Conservation (phyloP, 108 stramenopile genomes). For the Pelagomonas calceolata region DNA sequence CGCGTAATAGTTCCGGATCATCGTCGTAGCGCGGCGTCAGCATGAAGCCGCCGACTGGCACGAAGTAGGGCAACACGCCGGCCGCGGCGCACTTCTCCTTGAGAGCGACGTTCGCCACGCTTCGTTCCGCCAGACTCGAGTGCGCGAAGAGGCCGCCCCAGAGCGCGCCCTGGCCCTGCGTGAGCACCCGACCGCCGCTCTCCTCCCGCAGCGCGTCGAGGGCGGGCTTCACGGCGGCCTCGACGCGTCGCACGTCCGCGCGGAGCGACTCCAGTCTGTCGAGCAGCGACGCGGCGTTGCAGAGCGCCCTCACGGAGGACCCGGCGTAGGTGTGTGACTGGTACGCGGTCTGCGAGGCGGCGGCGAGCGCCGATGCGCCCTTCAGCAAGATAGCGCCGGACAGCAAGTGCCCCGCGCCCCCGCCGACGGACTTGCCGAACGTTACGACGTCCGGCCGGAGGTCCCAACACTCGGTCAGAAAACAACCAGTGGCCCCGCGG, state of each 20-base stretch:
- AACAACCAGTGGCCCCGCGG: too few relatives aligned
- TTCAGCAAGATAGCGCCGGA: constrained; percentile 39
- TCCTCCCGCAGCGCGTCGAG: too few relatives aligned
- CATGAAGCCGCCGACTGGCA: constrained; percentile 52
- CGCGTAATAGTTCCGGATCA: too few relatives aligned
- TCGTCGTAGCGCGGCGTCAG: constrained; percentile 33
- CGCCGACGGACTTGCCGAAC: constrained; percentile 50
- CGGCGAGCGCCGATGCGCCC: neutral
- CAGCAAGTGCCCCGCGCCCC: constrained; percentile 41
- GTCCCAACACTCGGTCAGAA: constrained; percentile 36
- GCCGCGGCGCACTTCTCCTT: constrained; percentile 5
- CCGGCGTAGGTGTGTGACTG: constrained; percentile 55
- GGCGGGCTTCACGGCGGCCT: neutral
- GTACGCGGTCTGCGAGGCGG: neutral
- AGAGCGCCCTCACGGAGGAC: constrained; percentile 36
- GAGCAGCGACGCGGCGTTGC: constrained; percentile 44
- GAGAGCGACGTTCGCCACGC: too few relatives aligned
- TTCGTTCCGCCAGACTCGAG: neutral
- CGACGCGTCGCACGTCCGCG: neutral
- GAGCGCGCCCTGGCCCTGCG: constrained; percentile 48
- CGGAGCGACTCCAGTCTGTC: constrained; percentile 26
- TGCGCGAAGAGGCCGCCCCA: constrained; percentile 38
- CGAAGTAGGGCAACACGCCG: constrained; percentile 44
- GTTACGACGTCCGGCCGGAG: constrained; percentile 43
- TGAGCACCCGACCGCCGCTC: constrained; percentile 32